Conservation (phyloP, 2,329 filamentous ascomycete genomes). For the Colletotrichum echinochloae region DNA sequence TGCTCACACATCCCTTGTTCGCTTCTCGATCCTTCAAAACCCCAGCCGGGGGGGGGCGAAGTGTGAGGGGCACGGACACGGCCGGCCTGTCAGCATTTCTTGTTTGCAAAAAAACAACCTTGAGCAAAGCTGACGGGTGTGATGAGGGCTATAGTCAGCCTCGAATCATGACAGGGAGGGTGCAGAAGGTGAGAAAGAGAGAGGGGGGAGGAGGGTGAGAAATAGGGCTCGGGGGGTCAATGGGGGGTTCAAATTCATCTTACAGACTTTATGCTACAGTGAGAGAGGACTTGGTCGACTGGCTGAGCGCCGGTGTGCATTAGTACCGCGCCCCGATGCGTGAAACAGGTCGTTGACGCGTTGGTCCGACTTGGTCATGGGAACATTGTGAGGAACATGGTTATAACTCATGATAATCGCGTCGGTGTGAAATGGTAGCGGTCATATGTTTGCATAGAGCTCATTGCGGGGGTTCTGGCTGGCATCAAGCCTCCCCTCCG, state of each 20-base stretch:
- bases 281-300: not conserved
- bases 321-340: not conserved
- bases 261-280: too few relatives aligned
- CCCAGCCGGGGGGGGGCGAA: too few relatives aligned
- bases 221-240: not conserved
- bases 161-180: not conserved
- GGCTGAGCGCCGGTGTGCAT: not conserved
- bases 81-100: slow-evolving; percentile 17
- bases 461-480: not conserved
- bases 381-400: not conserved
- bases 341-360: not conserved
- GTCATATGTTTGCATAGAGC: not conserved
- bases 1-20: too few relatives aligned
- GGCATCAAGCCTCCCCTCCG: not conserved
- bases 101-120: not conserved
- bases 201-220: not conserved
- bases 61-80: too few relatives aligned
- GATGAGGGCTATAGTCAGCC: not conserved
- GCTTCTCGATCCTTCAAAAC: too few relatives aligned
- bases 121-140: not conserved
- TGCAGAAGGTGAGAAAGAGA: not conserved
- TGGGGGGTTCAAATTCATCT: not conserved
- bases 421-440: too few relatives aligned
- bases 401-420: not conserved
- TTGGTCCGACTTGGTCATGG: not conserved